Conservation (phyloP, 345 rosid genomes). For the Anastatica hierochuntica region DNA sequence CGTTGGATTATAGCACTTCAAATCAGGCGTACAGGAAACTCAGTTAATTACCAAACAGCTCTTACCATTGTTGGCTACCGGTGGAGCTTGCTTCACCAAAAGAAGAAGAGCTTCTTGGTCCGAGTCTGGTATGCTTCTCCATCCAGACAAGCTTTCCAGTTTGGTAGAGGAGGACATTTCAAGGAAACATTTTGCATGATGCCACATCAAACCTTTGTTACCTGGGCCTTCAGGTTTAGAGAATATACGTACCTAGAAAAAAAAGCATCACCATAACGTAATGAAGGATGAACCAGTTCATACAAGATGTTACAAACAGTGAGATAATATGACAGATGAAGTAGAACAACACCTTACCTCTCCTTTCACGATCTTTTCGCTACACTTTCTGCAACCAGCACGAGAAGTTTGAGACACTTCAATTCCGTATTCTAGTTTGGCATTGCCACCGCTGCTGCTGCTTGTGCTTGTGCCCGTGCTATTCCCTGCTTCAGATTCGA, state of each 20-base stretch:
- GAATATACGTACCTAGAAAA: conserved; percentile 64
- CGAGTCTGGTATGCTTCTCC: conserved; percentile 57
- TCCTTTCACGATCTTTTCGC: conserved; percentile 72
- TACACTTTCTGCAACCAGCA: conserved; percentile 65
- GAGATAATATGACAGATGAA: conserved; percentile 6
- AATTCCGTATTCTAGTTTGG: conserved; percentile 40
- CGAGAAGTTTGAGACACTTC: conserved; percentile 83
- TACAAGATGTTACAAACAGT: background rate
- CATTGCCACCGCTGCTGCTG: conserved; percentile 10
- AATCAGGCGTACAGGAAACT: conserved; percentile 6
- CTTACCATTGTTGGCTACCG: conserved; percentile 43
- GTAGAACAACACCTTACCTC: conserved; percentile 45
- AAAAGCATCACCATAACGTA: background rate
- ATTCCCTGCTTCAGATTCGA: conserved; percentile 37
- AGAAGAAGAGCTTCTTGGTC: conserved; percentile 46
- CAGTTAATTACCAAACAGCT: background rate
- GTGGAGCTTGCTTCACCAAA: conserved; percentile 39
- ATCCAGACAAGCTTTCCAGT: conserved; percentile 65
- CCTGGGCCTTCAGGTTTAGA: conserved; percentile 56
- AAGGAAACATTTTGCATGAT: conserved; percentile 73
- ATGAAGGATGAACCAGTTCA: conserved; percentile 3
- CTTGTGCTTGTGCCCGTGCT: too few species aligned
- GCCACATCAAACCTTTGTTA: conserved; percentile 65
- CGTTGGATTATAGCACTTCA: conserved; percentile 2
- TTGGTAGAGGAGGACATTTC: conserved; percentile 41